phyloP scores from a whole-genome alignment of 805 yeast species.

The Kazachstania bromeliacearum region DNA sequence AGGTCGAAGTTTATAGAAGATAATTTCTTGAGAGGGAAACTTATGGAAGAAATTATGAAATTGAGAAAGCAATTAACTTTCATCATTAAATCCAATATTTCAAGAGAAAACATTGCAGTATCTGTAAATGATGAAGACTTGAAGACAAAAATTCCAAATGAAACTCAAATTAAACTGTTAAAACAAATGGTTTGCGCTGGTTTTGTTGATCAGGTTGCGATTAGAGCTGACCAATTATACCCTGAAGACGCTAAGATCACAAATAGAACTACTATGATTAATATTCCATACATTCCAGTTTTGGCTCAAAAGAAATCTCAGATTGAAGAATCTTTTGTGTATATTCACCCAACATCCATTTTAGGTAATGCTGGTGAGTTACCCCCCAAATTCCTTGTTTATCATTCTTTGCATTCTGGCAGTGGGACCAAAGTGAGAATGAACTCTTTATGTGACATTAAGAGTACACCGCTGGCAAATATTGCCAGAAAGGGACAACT shows the following conservation, averaged over 20 bases:
- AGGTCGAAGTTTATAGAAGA: conserved; percentile 41
- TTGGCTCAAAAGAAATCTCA: conserved; percentile 31
- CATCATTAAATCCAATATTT: conserved; percentile 59
- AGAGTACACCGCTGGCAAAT: conserved; percentile 67
- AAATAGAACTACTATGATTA: conserved; percentile 47
- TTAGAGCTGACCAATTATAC: conserved; percentile 62
- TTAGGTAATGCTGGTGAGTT: conserved; percentile 48
- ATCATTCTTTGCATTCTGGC: conserved; percentile 53
- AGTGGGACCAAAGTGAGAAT: conserved; percentile 48
- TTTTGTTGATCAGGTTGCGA: conserved; percentile 81
- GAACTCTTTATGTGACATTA: conserved; percentile 66
- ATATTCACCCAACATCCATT: conserved; percentile 72
- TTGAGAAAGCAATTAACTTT: conserved; percentile 70
- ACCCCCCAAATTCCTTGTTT: conserved; percentile 77
- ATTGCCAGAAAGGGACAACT: conserved; percentile 65
- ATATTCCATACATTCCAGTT: conserved; percentile 57
- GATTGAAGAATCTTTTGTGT: conserved; percentile 48
- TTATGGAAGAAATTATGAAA: conserved; percentile 78
- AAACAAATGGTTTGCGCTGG: conserved; percentile 93
- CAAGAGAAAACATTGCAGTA: conserved; percentile 50
- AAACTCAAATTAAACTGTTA: conserved; percentile 61
- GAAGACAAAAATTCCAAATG: conserved; percentile 57
- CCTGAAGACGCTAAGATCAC: conserved; percentile 53
- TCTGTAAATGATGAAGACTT: conserved; percentile 35
- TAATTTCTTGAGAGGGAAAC: conserved; percentile 66